Evolutionary conservation across 208 protist species (phyloP), one percentile per base, ranked within the genome.

Genomic region (Leishmania braziliensis): DNA sequence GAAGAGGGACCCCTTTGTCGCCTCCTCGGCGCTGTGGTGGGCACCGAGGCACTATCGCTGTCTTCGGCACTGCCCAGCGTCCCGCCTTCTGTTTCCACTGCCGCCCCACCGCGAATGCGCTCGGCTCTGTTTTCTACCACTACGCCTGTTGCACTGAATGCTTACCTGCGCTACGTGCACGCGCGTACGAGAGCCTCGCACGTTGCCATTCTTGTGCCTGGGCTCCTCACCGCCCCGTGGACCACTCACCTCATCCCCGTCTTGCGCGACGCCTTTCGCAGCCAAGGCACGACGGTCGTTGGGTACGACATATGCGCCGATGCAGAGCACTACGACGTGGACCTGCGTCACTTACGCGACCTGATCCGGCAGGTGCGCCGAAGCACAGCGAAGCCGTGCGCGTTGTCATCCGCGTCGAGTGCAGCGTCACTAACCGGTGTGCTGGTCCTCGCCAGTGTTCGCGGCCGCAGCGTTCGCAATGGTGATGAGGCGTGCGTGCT

Each of bases 221-320:
- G 84, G 9, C 51, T 87, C 18, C 79, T 87, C 70, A 81, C 75
- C 4, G 84, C 79, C 16, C 77, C 81, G 54, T 84, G 76, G 81
- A 79, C 84, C 5, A 82, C 50, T 4, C 81, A 85, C 60, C 60
- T 84, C 16, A 51, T 75, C 5, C 73, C 80, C 4, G 46, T 79
- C 46, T 60, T 88, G 12, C 73, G 33, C 33, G 50, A 77, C 23
- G 36, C 79, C 20, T 46, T 29, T 20, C 70, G 51, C 23, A 75
- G 60, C 53, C 50, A 81, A 46, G 78, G 73, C 12, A 77, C 78
- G 0, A 46, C 20, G 10, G 66, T 86, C 14, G 66, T 82, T 68
- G 82, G 82, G 36, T 86, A 86, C 74, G 82, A 86, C 65, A 69
- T 86, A 4, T 29, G 56, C 18, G 65, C 70, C 2, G 78, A 86